A percentile compares a stretch with the other conserved stretches of the same genome.
Evolutionary conservation across 768 basidiomycete species (phyloP).

Genomic region (Termitomyces bulborhizus): DNA sequence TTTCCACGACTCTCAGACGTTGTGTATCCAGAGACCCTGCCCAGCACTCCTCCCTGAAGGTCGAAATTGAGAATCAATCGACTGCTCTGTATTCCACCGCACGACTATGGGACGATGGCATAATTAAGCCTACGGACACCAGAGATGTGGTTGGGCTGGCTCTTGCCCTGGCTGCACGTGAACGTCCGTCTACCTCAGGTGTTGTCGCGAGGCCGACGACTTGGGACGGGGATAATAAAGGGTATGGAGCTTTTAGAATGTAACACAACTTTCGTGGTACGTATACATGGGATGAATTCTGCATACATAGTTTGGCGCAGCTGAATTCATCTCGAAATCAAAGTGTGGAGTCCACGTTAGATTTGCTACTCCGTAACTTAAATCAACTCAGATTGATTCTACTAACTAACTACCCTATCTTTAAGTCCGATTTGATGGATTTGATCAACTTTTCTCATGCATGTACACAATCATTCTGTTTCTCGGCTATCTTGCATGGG

Average conservation of each 20-base stretch:
- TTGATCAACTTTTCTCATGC: no score
- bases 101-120: constrained; percentile 91
- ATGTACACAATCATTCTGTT: no score
- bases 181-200: constrained; percentile 17
- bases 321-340: no score
- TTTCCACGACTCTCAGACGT: neutral
- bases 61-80: constrained; percentile 85
- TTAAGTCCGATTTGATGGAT: no score
- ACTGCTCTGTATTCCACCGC: constrained; percentile 86
- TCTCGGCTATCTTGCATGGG: no score
- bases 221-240: constrained; percentile 65
- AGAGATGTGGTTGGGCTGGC: constrained; percentile 83
- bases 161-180: constrained; percentile 69
- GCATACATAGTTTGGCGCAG: neutral
- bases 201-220: constrained; percentile 32
- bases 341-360: no score
- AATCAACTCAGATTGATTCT: no score
- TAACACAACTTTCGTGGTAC: constrained; percentile 23
- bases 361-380: no score
- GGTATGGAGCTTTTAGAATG: constrained; percentile 93
- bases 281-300: neutral
- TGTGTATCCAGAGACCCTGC: constrained; percentile 56
- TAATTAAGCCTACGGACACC: constrained; percentile 86
- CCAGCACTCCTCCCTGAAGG: constrained; percentile 68
- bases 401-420: no score